Conservation (phyloP, 768 basidiomycete species). For the Kwoniella pini region DNA sequence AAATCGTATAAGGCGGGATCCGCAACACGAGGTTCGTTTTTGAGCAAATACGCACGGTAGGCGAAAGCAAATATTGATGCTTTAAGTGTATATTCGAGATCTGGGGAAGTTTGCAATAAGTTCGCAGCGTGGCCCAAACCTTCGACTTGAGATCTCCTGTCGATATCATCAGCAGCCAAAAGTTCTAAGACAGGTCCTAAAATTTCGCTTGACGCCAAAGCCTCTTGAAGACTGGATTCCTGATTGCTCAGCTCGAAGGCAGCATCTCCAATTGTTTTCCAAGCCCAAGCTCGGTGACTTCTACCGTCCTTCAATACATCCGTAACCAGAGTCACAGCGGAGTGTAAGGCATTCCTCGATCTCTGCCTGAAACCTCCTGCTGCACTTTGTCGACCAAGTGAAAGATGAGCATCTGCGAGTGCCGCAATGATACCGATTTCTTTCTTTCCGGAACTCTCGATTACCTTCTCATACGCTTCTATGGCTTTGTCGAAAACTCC, state of each 20-base stretch:
- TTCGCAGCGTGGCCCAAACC: slow-evolving; percentile 55
- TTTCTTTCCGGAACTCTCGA: slow-evolving; percentile 59
- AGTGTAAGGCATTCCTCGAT: slow-evolving; percentile 70
- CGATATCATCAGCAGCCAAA: slow-evolving; percentile 67
- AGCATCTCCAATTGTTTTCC: slow-evolving; percentile 81
- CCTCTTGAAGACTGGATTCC: slow-evolving; percentile 57
- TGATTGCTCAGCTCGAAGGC: slow-evolving; percentile 66
- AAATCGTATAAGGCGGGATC: slow-evolving; percentile 51
- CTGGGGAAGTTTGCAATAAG: slow-evolving; percentile 20
- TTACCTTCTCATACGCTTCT: slow-evolving; percentile 63
- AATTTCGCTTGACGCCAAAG: slow-evolving; percentile 25
- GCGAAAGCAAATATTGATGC: slow-evolving; percentile 51
- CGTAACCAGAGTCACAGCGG: slow-evolving; percentile 34
- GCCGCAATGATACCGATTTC: slow-evolving; percentile 74
- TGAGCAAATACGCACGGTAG: slow-evolving; percentile 51
- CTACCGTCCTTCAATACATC: slow-evolving; percentile 24
- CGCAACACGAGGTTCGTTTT: slow-evolving; percentile 45
- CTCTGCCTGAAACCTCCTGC: slow-evolving; percentile 71
- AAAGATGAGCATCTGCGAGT: slow-evolving; percentile 70
- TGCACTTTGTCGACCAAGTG: slow-evolving; percentile 68
- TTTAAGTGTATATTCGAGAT: slow-evolving; percentile 35
- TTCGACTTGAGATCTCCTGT: slow-evolving; percentile 70
- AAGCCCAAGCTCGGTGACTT: slow-evolving; percentile 57
- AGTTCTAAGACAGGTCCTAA: slow-evolving; percentile 54
- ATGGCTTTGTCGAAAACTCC: slow-evolving; percentile 78